Conservation (phyloP, 768 basidiomycete genomes). For the Boletellus emodensis region DNA sequence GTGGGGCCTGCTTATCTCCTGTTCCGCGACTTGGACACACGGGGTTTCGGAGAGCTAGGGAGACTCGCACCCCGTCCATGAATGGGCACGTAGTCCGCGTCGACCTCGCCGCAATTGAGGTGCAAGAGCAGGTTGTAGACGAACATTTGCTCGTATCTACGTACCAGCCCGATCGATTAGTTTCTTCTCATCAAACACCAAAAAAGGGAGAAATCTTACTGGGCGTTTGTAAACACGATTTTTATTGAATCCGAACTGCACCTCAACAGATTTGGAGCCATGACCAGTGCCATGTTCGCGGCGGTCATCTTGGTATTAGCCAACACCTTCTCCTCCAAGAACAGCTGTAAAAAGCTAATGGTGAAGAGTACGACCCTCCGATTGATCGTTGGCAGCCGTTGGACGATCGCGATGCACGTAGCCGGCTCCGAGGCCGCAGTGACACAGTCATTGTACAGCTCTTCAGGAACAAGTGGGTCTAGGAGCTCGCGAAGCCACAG, state of each 20-base stretch:
- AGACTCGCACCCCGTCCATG: slow-evolving; percentile 77
- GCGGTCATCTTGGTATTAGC: slow-evolving; percentile 84
- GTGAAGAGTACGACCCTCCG: slow-evolving; percentile 83
- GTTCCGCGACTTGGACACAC: slow-evolving; percentile 53
- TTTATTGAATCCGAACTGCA: slow-evolving; percentile 87
- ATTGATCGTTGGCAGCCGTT: slow-evolving; percentile 79
- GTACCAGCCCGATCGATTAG: slow-evolving; percentile 5
- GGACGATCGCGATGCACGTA: slow-evolving; percentile 70
- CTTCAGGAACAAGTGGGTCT: slow-evolving; percentile 88
- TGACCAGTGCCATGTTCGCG: slow-evolving; percentile 81
- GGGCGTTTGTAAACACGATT: slow-evolving; percentile 86
- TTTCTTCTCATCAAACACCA: slow-evolving; percentile 1
- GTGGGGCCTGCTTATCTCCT: slow-evolving; percentile 36
- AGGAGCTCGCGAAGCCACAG: slow-evolving; percentile 90
- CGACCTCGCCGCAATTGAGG: slow-evolving; percentile 71
- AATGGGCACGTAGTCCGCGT: slow-evolving; percentile 68
- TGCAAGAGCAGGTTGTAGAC: slow-evolving; percentile 81
- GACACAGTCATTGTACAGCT: slow-evolving; percentile 90
- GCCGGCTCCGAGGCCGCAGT: slow-evolving; percentile 60
- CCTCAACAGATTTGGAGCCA: slow-evolving; percentile 87
- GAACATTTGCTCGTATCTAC: slow-evolving; percentile 83
- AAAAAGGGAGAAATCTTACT: slow-evolving; percentile 50
- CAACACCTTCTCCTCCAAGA: slow-evolving; percentile 74
- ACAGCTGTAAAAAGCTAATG: slow-evolving; percentile 87
- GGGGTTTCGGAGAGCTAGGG: slow-evolving; percentile 39